phyloP scores from a whole-genome alignment of 371 early-diverging fungal species.

The Mortierella polycephala region DNA sequence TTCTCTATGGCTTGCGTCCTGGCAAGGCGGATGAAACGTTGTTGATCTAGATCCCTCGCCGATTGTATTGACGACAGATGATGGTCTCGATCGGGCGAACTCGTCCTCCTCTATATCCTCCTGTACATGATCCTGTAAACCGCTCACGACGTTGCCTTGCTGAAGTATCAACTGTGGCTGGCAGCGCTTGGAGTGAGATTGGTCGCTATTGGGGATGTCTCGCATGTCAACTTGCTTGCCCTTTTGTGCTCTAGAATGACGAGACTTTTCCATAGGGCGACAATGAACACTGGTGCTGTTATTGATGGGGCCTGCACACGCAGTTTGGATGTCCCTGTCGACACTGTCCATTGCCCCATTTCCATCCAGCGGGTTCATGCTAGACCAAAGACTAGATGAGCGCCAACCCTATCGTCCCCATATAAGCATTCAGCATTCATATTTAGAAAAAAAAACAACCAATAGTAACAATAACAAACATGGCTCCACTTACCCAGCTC shows the following conservation, averaged over 20 bases:
- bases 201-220: no score
- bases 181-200: no score
- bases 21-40: no score
- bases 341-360: neutral
- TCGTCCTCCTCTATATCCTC: no score
- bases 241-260: neutral
- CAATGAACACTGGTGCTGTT: neutral
- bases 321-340: conserved; percentile 9
- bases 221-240: neutral
- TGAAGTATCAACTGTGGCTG: neutral
- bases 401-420: conserved; percentile 24
- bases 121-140: no score
- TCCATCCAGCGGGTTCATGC: neutral
- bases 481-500: conserved; percentile 60
- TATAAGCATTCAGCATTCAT: neutral
- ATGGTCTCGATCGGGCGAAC: no score
- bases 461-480: neutral
- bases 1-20: no score
- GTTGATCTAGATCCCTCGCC: no score
- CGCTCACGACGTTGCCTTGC: no score
- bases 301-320: conserved; percentile 3
- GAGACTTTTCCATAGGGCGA: no score
- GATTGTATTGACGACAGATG: no score
- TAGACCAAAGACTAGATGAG: conserved; percentile 13
- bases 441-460: neutral